phyloP scores from a whole-genome alignment of 208 protist species.

The Wallacemonas sp. region DNA sequence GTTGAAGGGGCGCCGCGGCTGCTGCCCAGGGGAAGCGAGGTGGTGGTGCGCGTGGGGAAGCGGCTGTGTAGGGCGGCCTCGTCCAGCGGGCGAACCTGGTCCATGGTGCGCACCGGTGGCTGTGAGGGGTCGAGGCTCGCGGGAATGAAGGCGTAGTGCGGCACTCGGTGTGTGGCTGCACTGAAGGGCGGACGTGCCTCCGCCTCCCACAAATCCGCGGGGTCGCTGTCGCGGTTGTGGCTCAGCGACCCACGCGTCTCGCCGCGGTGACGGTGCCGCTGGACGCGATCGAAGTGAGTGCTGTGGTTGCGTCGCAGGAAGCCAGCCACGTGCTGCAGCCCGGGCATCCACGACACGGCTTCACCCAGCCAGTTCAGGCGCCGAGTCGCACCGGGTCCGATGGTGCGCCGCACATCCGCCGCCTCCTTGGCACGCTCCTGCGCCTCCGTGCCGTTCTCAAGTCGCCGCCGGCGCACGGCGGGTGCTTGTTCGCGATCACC shows the following conservation, averaged over 20 bases:
- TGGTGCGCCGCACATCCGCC: background rate
- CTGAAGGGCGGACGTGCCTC: too few species aligned
- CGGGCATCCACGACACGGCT: slow-evolving; percentile 35
- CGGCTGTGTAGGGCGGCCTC: background rate
- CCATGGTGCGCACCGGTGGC: background rate
- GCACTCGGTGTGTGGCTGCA: background rate
- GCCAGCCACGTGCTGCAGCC: slow-evolving; percentile 24
- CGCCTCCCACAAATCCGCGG: too few species aligned
- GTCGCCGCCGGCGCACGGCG: background rate
- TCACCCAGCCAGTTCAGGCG: slow-evolving; percentile 28
- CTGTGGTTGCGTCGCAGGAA: slow-evolving; percentile 13
- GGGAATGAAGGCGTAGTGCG: slow-evolving; percentile 6
- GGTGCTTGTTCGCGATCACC: background rate
- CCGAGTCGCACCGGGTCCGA: slow-evolving; percentile 9
- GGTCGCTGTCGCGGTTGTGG: too few species aligned
- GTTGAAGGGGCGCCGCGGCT: too few species aligned
- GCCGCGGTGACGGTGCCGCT: too few species aligned
- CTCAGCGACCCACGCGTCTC: background rate
- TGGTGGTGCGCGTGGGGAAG: too few species aligned
- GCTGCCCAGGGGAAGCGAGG: too few species aligned
- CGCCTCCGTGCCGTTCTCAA: background rate
- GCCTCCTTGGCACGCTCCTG: background rate
- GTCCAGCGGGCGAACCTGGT: background rate
- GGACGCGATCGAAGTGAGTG: background rate
- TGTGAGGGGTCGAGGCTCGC: slow-evolving; percentile 4